phyloP scores from a whole-genome alignment of 2,329 filamentous ascomycete species.

The Colletotrichum eremochloae region DNA sequence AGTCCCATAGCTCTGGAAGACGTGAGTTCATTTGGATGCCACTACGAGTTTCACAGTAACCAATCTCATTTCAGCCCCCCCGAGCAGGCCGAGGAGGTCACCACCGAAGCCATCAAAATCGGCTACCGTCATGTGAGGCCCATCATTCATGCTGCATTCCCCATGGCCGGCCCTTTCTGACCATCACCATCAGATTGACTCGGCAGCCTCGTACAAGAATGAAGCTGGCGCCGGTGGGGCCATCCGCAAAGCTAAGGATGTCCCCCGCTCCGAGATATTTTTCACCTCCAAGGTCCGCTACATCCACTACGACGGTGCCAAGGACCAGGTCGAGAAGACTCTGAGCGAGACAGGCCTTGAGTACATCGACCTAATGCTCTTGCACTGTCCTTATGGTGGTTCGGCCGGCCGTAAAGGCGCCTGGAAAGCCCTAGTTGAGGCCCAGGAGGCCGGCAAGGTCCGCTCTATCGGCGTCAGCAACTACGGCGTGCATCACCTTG shows the following conservation, averaged over 20 bases:
- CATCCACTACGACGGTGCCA: slow-evolving; percentile 72
- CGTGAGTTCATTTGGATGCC: slow-evolving; percentile 52
- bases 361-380: slow-evolving; percentile 77
- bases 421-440: slow-evolving; percentile 75
- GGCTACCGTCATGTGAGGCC: slow-evolving; percentile 67
- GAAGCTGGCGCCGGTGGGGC: slow-evolving; percentile 63
- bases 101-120: slow-evolving; percentile 60
- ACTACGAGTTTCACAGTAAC: background rate
- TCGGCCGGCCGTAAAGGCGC: slow-evolving; percentile 67
- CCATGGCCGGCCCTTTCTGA: background rate
- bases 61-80: slow-evolving; percentile 48
- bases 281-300: slow-evolving; percentile 67
- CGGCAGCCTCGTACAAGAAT: slow-evolving; percentile 65
- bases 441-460: slow-evolving; percentile 71
- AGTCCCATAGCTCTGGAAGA: slow-evolving; percentile 63
- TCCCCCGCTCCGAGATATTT: slow-evolving; percentile 64
- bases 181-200: slow-evolving; percentile 60
- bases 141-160: background rate
- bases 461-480: slow-evolving; percentile 75
- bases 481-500: slow-evolving; percentile 73
- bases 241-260: slow-evolving; percentile 55
- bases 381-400: slow-evolving; percentile 73
- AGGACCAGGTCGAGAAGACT: slow-evolving; percentile 73
- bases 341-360: slow-evolving; percentile 72
- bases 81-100: slow-evolving; percentile 54